Percentiles rank a stretch among this genome's conserved stretches.
Evolutionary conservation across 176 grass and related monocot species (phyloP).

Genomic region (Rhynchospora breviuscula): DNA sequence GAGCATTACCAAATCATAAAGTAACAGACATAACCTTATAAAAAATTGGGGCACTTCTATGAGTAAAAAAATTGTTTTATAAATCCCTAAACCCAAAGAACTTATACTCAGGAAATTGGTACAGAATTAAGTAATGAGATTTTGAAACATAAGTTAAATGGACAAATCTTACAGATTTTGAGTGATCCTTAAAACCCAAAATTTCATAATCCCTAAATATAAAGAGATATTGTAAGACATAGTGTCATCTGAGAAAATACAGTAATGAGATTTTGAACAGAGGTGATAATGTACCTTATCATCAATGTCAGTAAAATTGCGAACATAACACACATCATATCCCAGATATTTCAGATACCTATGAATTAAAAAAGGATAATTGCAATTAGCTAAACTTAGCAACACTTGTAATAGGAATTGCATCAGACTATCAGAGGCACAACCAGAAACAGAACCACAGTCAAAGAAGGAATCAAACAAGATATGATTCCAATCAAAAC

Average conservation of each 20-base stretch:
- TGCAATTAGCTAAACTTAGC: background rate
- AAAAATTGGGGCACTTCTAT: background rate
- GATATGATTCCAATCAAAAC: background rate
- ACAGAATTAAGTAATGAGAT: background rate
- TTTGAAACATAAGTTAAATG: background rate
- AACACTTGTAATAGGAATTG: background rate
- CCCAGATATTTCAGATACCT: slow-evolving; percentile 77
- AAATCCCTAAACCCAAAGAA: background rate
- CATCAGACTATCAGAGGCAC: background rate
- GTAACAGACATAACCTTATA: background rate
- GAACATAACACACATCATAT: slow-evolving; percentile 79
- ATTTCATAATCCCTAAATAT: background rate
- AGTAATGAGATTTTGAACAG: too few relatives aligned
- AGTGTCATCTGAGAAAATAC: too few relatives aligned
- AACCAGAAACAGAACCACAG: background rate
- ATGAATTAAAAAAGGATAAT: background rate
- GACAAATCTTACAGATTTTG: background rate
- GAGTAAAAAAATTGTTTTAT: too few relatives aligned
- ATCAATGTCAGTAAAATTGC: slow-evolving; percentile 97
- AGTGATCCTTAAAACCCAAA: background rate
- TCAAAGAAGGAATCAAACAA: background rate
- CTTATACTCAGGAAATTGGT: background rate
- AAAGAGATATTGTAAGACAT: background rate
- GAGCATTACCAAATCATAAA: background rate
- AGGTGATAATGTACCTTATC: slow-evolving; percentile 56